A percentile compares a stretch with the other conserved stretches of the same genome.
Conservation (phyloP, 2,329 filamentous ascomycete genomes). For the Boeremia exigua region DNA sequence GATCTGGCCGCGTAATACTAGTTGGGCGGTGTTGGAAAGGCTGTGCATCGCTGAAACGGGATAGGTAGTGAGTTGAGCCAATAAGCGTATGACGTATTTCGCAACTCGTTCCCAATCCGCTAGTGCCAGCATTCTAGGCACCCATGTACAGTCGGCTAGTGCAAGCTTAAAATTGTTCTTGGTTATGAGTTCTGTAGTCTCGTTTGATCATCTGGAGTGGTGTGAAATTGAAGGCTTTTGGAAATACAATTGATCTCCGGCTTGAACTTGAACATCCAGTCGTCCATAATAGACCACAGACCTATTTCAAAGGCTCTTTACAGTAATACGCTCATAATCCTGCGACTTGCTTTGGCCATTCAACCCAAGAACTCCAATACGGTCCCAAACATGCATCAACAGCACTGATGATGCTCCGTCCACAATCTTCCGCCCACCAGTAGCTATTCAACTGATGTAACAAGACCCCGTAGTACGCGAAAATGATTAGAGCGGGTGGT, state of each 20-base stretch:
- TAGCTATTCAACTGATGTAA: slow-evolving; percentile 11
- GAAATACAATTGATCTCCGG: no score
- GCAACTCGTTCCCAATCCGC: background rate
- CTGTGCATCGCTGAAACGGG: no score
- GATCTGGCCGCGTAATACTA: background rate
- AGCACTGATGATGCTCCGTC: slow-evolving; percentile 19
- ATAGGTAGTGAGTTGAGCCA: no score
- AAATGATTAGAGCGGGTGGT: slow-evolving; percentile 23
- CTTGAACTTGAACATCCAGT: background rate
- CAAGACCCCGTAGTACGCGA: slow-evolving; percentile 24
- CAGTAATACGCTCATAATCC: background rate
- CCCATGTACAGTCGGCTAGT: background rate
- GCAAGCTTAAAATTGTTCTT: no score
- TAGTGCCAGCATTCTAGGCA: background rate
- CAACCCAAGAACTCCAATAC: slow-evolving; percentile 20
- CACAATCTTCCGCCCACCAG: slow-evolving; percentile 32
- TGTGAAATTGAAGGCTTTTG: no score
- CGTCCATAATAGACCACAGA: background rate
- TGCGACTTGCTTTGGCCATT: slow-evolving; percentile 20
- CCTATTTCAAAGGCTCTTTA: no score
- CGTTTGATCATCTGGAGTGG: no score
- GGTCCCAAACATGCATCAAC: slow-evolving; percentile 20
- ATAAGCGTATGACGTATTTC: background rate
- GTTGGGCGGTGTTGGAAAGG: no score
- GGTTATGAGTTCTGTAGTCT: no score